A percentile compares a stretch with the other conserved stretches of the same genome.
Evolutionary conservation across 192 early-diverging fungal species (phyloP).

Genomic region (Coemansia sp.): DNA sequence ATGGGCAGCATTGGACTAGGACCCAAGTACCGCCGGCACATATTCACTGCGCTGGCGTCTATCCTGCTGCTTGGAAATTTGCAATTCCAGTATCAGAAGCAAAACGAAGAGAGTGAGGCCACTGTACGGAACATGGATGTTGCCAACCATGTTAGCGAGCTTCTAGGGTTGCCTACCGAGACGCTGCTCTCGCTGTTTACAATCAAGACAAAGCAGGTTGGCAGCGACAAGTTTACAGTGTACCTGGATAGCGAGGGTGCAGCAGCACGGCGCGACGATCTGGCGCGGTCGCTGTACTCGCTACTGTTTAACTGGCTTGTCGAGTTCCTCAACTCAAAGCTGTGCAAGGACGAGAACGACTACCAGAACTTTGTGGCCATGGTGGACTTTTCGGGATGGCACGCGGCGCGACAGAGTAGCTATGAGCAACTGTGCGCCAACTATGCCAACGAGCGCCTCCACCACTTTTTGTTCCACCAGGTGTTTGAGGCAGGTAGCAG

Average conservation of each 20-base stretch:
- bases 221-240: conserved; percentile 77
- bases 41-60: conserved; percentile 81
- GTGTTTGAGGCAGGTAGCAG: conserved; percentile 68
- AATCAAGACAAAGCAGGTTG: conserved; percentile 78
- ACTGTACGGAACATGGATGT: conserved; percentile 73
- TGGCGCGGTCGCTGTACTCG: conserved; percentile 75
- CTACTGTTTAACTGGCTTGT: conserved; percentile 82
- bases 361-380: conserved; percentile 77
- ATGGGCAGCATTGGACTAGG: conserved; percentile 85
- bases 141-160: conserved; percentile 74
- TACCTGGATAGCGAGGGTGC: conserved; percentile 77
- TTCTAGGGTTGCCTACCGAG: conserved; percentile 75
- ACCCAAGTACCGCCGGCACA: conserved; percentile 76
- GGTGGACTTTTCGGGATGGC: conserved; percentile 83
- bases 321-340: conserved; percentile 80
- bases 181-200: conserved; percentile 77
- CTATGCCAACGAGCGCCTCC: conserved; percentile 86
- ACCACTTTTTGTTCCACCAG: conserved; percentile 70
- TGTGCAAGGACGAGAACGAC: conserved; percentile 64
- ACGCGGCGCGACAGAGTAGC: conserved; percentile 35
- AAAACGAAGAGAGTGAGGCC: conserved; percentile 76
- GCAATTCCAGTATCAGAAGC: conserved; percentile 71
- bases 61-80: conserved; percentile 89
- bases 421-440: conserved; percentile 75
- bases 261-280: conserved; percentile 67